Percentiles rank a stretch among this genome's conserved stretches.
Conservation (phyloP, 1,284 basidiomycete species). For the Pseudozyma tsukubaensis region DNA sequence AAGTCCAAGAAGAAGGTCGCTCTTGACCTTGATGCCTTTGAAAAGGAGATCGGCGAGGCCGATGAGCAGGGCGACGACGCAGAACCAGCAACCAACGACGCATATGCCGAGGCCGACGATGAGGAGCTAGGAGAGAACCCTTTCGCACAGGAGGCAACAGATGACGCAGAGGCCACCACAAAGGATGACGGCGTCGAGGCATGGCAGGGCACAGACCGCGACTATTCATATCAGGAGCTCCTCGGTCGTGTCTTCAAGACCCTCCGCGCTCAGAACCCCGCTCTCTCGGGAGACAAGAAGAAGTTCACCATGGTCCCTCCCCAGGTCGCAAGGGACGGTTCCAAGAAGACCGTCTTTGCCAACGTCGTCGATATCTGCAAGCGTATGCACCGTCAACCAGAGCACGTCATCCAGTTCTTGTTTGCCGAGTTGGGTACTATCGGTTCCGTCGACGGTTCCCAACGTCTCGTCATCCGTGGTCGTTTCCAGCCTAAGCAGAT, state of each 20-base stretch:
- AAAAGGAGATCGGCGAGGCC: slow-evolving; percentile 68
- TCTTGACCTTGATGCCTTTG: slow-evolving; percentile 69
- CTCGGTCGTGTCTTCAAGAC: slow-evolving; percentile 91
- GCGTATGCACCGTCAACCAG: slow-evolving; percentile 98
- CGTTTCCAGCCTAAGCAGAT: slow-evolving; percentile 99
- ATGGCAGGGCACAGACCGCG: slow-evolving; percentile 91
- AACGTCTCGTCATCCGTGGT: slow-evolving; percentile 94
- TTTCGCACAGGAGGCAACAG: slow-evolving; percentile 50
- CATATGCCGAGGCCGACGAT: slow-evolving; percentile 73
- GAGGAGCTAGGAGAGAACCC: slow-evolving; percentile 65
- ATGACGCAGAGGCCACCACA: slow-evolving; percentile 33
- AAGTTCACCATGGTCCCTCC: slow-evolving; percentile 99
- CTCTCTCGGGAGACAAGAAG: slow-evolving; percentile 79
- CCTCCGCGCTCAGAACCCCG: slow-evolving; percentile 92
- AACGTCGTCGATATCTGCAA: slow-evolving; percentile 98
- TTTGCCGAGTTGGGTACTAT: slow-evolving; percentile 99
- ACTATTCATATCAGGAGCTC: slow-evolving; percentile 95
- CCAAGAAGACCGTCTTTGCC: slow-evolving; percentile 96
- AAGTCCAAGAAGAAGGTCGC: slow-evolving; percentile 68
- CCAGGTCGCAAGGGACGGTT: slow-evolving; percentile 88
- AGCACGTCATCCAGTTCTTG: slow-evolving; percentile 97
- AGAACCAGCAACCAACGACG: slow-evolving; percentile 69
- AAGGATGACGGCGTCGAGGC: slow-evolving; percentile 57
- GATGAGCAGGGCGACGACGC: slow-evolving; percentile 69
- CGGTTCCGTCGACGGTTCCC: slow-evolving; percentile 91